A percentile compares a stretch with the other conserved stretches of the same genome.
These are phyloP conservation scores for Nitzschia sp. DNA, from an alignment of 108 stramenopile genomes.

Conservation along the genomic window DNA sequence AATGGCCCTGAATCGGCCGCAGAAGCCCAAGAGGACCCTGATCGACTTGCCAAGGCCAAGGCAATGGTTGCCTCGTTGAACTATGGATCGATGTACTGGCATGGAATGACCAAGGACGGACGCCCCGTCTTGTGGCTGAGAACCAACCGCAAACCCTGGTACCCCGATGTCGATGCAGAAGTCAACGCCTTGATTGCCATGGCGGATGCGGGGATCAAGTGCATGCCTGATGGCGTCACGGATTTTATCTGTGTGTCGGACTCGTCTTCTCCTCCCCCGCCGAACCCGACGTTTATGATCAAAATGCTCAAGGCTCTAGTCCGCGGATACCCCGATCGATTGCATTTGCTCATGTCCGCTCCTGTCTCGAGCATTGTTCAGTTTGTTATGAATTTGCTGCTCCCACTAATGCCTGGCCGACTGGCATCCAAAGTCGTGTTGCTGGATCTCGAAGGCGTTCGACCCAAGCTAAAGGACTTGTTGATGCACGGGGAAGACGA, in stretches of 20 bases:
- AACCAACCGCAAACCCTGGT: slow-evolving; percentile 88
- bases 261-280: slow-evolving; percentile 83
- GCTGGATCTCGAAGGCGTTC: slow-evolving; percentile 54
- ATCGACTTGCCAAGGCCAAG: slow-evolving; percentile 73
- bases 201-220: slow-evolving; percentile 80
- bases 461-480: slow-evolving; percentile 56
- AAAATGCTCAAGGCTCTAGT: slow-evolving; percentile 85
- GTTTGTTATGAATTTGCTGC: slow-evolving; percentile 85
- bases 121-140: slow-evolving; percentile 86
- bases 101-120: slow-evolving; percentile 86
- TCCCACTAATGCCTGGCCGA: slow-evolving; percentile 87
- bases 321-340: slow-evolving; percentile 84
- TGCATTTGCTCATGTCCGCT: slow-evolving; percentile 75
- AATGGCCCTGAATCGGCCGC: slow-evolving; percentile 70
- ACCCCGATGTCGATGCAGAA: slow-evolving; percentile 87
- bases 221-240: slow-evolving; percentile 85
- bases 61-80: slow-evolving; percentile 72
- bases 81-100: slow-evolving; percentile 76
- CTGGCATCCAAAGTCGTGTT: slow-evolving; percentile 77
- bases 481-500: slow-evolving; percentile 83
- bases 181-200: slow-evolving; percentile 82
- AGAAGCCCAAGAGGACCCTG: slow-evolving; percentile 70
- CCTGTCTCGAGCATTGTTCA: slow-evolving; percentile 83
- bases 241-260: slow-evolving; percentile 87
- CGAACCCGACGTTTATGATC: slow-evolving; percentile 86